A percentile compares a stretch with the other conserved stretches of the same genome.
phyloP scores from a whole-genome alignment of 2,329 filamentous ascomycete genomes.

The Monilinia vaccinii-corymbosi region DNA sequence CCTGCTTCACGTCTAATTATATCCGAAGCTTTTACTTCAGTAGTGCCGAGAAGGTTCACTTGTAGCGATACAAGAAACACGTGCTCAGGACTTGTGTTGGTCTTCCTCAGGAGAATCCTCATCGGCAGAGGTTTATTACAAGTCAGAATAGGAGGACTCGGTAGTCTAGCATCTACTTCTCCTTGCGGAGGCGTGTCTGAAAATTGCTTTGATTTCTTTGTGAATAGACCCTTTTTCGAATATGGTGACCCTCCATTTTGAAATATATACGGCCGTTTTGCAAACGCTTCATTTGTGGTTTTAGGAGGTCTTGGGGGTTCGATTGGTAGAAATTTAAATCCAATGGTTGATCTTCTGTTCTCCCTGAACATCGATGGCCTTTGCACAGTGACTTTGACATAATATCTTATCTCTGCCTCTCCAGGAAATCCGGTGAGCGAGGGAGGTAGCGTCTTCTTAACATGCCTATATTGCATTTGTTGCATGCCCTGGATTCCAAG shows the following conservation, averaged over 20 bases:
- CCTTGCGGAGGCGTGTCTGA: slow-evolving; percentile 54
- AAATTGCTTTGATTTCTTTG: slow-evolving; percentile 21
- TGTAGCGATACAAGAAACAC: slow-evolving; percentile 73
- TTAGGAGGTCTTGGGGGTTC: slow-evolving; percentile 68
- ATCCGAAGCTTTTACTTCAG: slow-evolving; percentile 70
- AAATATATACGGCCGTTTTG: slow-evolving; percentile 59
- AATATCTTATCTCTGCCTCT: slow-evolving; percentile 87
- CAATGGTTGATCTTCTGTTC: slow-evolving; percentile 62
- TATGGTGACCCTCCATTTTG: slow-evolving; percentile 31
- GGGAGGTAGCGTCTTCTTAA: slow-evolving; percentile 80
- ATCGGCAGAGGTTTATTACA: slow-evolving; percentile 82
- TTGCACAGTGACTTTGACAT: slow-evolving; percentile 88
- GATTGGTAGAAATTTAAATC: slow-evolving; percentile 85
- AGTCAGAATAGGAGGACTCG: slow-evolving; percentile 79
- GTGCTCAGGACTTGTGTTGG: slow-evolving; percentile 57
- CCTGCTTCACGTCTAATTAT: slow-evolving; percentile 59
- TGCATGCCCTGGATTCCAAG: slow-evolving; percentile 54
- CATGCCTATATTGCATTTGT: slow-evolving; percentile 57
- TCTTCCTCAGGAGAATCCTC: slow-evolving; percentile 68
- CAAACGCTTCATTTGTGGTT: slow-evolving; percentile 72
- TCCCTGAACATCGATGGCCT: slow-evolving; percentile 84
- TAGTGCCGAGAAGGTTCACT: slow-evolving; percentile 72
- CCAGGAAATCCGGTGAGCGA: slow-evolving; percentile 80
- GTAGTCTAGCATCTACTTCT: slow-evolving; percentile 69
- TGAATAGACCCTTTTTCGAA: slow-evolving; percentile 26